Percentiles rank a stretch among this genome's conserved stretches.
These are phyloP conservation scores for Sphaerulina vaccinii DNA, from an alignment of 2,329 filamentous ascomycete species.

Conservation along the genomic window DNA sequence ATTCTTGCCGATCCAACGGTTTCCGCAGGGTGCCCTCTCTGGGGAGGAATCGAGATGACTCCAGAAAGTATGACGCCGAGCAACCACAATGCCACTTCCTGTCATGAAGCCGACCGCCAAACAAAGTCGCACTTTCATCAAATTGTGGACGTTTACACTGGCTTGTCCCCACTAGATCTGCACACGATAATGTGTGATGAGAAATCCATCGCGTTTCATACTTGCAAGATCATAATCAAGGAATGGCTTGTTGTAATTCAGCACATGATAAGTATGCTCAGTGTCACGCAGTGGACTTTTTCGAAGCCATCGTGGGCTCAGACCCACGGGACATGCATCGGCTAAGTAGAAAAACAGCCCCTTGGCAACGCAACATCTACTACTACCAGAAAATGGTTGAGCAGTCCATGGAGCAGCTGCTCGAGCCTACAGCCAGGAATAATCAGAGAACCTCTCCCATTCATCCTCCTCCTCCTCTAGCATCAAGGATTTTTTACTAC, in stretches of 20 bases:
- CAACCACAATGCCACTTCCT: background rate
- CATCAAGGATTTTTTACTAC: too few relatives aligned
- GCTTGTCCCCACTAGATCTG: slow-evolving; percentile 16
- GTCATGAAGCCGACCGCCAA: slow-evolving; percentile 38
- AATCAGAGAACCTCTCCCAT: too few relatives aligned
- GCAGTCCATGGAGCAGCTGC: too few relatives aligned
- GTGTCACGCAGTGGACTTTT: slow-evolving; percentile 43
- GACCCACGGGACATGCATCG: slow-evolving; percentile 36
- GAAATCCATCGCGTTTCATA: slow-evolving; percentile 23
- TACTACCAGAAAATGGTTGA: slow-evolving; percentile 38
- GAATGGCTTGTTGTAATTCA: slow-evolving; percentile 45
- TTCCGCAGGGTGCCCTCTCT: slow-evolving; percentile 36
- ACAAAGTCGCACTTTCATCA: slow-evolving; percentile 40
- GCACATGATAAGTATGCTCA: slow-evolving; percentile 43
- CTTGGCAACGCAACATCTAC: slow-evolving; percentile 45
- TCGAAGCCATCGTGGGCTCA: slow-evolving; percentile 37
- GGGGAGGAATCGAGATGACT: too few relatives aligned
- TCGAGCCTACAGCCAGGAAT: too few relatives aligned
- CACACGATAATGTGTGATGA: too few relatives aligned
- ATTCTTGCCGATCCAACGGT: slow-evolving; percentile 45
- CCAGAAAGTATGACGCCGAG: slow-evolving; percentile 27
- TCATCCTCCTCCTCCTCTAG: too few relatives aligned
- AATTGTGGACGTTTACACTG: slow-evolving; percentile 18
- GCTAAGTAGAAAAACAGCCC: slow-evolving; percentile 43
- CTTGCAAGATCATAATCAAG: slow-evolving; percentile 38